Evolutionary conservation across 2,329 filamentous ascomycete genomes (phyloP).

Genomic region (Fragosphaeria purpurea): DNA sequence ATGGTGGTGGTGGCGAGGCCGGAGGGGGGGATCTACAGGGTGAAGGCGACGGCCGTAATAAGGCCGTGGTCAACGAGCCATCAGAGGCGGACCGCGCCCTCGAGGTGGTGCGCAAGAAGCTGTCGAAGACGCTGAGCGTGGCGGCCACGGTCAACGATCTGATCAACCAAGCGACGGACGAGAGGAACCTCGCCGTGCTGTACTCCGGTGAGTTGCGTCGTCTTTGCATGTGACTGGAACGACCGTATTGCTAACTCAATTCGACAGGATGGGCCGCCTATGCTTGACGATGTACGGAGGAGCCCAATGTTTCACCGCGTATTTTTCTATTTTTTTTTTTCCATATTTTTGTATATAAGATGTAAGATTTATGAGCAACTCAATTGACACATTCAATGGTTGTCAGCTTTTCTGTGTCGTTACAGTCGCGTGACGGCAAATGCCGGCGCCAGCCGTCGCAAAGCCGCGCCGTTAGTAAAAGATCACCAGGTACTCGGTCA

Average conservation of each 20-base stretch:
- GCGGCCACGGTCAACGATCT: constrained; percentile 93
- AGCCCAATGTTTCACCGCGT: too few species aligned
- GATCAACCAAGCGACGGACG: constrained; percentile 91
- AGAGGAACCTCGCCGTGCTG: constrained; percentile 80
- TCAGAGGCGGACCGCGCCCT: constrained; percentile 84
- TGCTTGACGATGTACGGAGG: background rate
- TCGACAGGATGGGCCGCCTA: constrained; percentile 6
- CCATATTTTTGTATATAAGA: too few species aligned
- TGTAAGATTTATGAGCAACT: too few species aligned
- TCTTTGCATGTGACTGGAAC: background rate
- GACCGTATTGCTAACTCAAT: background rate
- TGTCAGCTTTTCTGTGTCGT: too few species aligned
- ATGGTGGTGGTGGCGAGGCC: constrained; percentile 3
- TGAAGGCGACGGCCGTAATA: constrained; percentile 30
- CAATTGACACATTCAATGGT: too few species aligned
- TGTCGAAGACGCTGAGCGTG: constrained; percentile 87
- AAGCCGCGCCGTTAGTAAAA: background rate
- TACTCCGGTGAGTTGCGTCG: constrained; percentile 57
- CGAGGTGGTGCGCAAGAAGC: constrained; percentile 89
- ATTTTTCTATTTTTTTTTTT: background rate
- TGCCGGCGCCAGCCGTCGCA: constrained; percentile 7
- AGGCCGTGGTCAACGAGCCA: constrained; percentile 39
- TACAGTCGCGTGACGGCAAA: background rate
- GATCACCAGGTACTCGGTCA: background rate
- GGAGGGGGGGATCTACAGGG: constrained; percentile 14